Evolutionary conservation across 768 basidiomycete genomes (phyloP), one percentile per base, ranked within the genome.

Genomic region (Lactarius tabidus): DNA sequence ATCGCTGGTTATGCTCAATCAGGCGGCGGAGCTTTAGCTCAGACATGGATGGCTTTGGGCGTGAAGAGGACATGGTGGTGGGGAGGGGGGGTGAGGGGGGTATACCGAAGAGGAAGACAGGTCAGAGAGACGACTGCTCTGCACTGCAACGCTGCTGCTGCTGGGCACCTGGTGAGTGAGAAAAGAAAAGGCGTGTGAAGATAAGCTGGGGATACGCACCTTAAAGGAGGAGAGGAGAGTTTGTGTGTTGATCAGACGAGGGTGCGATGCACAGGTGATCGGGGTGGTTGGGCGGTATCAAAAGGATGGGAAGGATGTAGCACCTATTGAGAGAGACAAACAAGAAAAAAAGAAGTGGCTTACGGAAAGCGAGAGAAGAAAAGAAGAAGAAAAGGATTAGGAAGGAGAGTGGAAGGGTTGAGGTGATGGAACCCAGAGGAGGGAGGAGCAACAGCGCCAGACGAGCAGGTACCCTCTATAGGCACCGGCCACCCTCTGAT

Each of bases 1-100:
- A 75, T 28, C 90, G 78, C 68, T 84, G 81, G 72, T 91, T 91
- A 74, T 91, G 90, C 74, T 91, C 90, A 38, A 84, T 79, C 62
- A 91, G 78, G 63, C 90, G 80, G n/a, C 90, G 82, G 63, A 90
- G 85, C 79, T 89, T 90, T 75, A 91, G 81, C 78, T 91, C 90
- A 56, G 87, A 86, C 87, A 89, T 89, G 70, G 87, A 86, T 72
- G 87, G 86, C 83, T 73, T 87, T 81, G 69, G 80, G 74, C 87
- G 82, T 72, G 80, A 79, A 70, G 80, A 79, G 70, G 83, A 86
- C 86, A 88, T 88, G 71, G 56, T 33, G 33, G 45, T 12, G 28
- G 28, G 26, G 54, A 33, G 14, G 38, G 20, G 39, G 28, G 17
- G 36, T 15, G 45, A 51, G 62, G 23, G 29, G 39, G n/a, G 48